Evolutionary conservation across 441 rosid species (phyloP).

Genomic region (Pelargonium exstipulatum): DNA sequence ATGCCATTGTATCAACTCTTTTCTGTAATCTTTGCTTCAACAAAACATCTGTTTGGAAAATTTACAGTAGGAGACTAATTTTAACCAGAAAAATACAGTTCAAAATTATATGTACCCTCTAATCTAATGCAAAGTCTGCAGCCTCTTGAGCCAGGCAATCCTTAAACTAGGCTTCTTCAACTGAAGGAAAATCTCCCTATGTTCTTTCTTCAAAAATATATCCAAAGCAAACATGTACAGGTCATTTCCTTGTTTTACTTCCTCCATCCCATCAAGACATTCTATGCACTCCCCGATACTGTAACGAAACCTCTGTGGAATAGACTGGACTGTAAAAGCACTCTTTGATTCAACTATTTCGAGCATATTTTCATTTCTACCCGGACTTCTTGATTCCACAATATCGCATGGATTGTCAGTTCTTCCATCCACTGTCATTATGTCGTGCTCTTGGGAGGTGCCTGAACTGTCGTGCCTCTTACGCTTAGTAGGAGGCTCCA

Average conservation of each 20-base stretch:
- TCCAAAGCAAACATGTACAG: constrained; percentile 44
- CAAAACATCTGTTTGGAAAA: too few species aligned
- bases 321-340: constrained; percentile 25
- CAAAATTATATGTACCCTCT: too few species aligned
- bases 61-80: too few species aligned
- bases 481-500: constrained; percentile 24
- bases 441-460: neutral
- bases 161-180: constrained; percentile 39
- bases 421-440: neutral
- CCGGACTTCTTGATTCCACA: constrained; percentile 23
- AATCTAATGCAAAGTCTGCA: constrained; percentile 5
- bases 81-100: too few species aligned
- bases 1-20: too few species aligned
- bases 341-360: constrained; percentile 6
- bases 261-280: constrained; percentile 44
- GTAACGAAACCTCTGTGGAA: constrained; percentile 18
- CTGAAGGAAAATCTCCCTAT: constrained; percentile 45
- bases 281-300: constrained; percentile 42
- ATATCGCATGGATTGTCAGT: constrained; percentile 21
- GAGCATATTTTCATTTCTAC: too few species aligned
- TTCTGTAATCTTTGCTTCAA: too few species aligned
- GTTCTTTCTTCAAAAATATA: constrained; percentile 36
- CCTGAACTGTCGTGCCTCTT: constrained; percentile 22
- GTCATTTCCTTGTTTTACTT: constrained; percentile 41
- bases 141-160: constrained; percentile 40